Evolutionary conservation across 208 protist species (phyloP).

Genomic region (Ichthyophonus hoferi): DNA sequence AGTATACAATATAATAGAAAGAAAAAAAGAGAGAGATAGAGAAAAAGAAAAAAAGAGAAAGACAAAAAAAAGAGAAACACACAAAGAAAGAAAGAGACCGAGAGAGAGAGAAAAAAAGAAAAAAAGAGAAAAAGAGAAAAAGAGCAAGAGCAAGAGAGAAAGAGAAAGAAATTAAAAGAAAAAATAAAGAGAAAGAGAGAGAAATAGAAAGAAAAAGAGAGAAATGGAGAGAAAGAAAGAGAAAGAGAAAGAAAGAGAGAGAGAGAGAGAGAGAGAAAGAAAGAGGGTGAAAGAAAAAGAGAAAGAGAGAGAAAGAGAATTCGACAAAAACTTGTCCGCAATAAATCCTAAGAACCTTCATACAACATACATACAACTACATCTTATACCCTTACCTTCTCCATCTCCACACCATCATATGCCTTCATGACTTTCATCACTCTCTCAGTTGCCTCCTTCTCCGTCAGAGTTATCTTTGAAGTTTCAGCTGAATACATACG

Average conservation of each 20-base stretch:
- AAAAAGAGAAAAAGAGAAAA: not conserved
- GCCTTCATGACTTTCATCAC: not conserved
- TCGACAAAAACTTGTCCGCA: too few relatives aligned
- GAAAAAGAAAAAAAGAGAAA: too few relatives aligned
- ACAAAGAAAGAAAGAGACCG: not conserved
- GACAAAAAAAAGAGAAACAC: not conserved
- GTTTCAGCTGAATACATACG: not conserved
- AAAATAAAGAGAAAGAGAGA: not conserved
- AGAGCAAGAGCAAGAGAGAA: not conserved
- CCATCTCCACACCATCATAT: not conserved
- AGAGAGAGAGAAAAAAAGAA: not conserved
- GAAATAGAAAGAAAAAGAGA: not conserved
- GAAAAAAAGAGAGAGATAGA: too few relatives aligned
- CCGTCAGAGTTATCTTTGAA: not conserved
- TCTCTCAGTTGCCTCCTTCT: not conserved
- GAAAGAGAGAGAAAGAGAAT: not conserved
- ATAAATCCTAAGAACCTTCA: too few relatives aligned
- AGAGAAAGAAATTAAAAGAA: not conserved
- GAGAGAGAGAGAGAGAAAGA: not conserved
- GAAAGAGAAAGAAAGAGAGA: not conserved
- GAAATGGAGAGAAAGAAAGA: not conserved
- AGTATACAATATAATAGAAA: too few relatives aligned
- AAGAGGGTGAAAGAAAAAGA: not conserved
- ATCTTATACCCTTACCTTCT: too few relatives aligned
- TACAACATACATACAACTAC: too few relatives aligned